Percentiles rank a stretch among this genome's conserved stretches.
Conservation (phyloP, 1,139 yeast species). For the Citeromyces hawaiiensis region DNA sequence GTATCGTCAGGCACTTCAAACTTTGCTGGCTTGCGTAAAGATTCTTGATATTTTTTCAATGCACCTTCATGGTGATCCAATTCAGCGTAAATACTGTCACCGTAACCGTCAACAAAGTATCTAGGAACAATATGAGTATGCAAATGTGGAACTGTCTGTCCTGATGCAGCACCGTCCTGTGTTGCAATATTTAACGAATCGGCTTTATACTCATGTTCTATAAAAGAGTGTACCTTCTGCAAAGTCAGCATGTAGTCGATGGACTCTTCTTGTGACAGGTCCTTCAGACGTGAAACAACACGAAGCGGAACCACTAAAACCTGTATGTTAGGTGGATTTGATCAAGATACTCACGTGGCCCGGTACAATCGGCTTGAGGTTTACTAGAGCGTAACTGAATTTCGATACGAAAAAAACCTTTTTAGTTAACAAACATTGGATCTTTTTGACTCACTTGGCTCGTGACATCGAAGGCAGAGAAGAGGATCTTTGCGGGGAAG, state of each 20-base stretch:
- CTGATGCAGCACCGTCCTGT: slow-evolving; percentile 94
- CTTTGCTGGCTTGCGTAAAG: slow-evolving; percentile 8
- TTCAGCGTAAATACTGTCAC: slow-evolving; percentile 55
- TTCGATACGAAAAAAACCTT: slow-evolving; percentile 19
- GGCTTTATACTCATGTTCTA: slow-evolving; percentile 53
- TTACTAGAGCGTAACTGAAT: slow-evolving; percentile 70
- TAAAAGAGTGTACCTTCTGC: slow-evolving; percentile 57
- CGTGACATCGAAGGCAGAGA: slow-evolving; percentile 4
- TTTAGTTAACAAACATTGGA: neutral
- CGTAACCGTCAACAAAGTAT: slow-evolving; percentile 45
- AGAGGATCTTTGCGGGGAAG: slow-evolving; percentile 2
- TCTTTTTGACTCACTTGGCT: slow-evolving; percentile 2
- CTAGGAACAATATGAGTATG: slow-evolving; percentile 92
- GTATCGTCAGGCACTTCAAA: slow-evolving; percentile 29
- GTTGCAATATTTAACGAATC: slow-evolving; percentile 80
- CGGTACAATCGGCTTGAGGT: slow-evolving; percentile 77
- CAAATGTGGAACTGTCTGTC: slow-evolving; percentile 86
- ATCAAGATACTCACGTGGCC: slow-evolving; percentile 41
- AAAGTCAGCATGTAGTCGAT: slow-evolving; percentile 66
- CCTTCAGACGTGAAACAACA: slow-evolving; percentile 47
- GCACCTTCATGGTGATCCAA: slow-evolving; percentile 38
- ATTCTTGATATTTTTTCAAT: slow-evolving; percentile 18
- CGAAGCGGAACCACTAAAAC: slow-evolving; percentile 75
- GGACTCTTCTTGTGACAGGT: slow-evolving; percentile 59
- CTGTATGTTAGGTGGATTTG: slow-evolving; percentile 1